Base-by-base conservation (phyloP, 208 protist genomes). In the Wallacemonas sp. region DNA sequence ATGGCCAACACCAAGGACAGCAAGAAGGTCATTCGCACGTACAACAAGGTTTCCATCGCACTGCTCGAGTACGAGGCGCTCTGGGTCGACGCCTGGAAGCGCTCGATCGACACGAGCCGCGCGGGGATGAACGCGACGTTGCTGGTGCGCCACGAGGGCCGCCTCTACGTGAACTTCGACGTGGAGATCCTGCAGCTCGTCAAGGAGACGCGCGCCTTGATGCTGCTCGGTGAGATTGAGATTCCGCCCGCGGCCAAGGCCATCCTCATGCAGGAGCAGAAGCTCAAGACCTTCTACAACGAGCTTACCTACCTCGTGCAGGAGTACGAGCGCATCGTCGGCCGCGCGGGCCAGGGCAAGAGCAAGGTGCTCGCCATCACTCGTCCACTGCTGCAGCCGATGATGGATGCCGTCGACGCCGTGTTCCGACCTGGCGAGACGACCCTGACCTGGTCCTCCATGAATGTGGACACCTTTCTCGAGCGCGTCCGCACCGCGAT, bases 101-200 rank as follows among this genome's bases (percentile, higher is more conserved):
- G 98, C 46, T 95, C 86, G 2, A 96, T 98, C 67, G 96, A 97
- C 61, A 87, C 85, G 26, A 95, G 95, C 70, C 96, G 96, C 67
- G 79, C 81, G 3, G 95, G 94, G n/a, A 87, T 99, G 52, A 93
- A 98, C 64, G 96, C 97, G 28, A 98, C 97, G 20, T 82, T 99
- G 65, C 77, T 99, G 5, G 92, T 99, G 18, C 89, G 94, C 28
- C 92, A 95, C 67, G 87, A 98, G 45, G 93, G 90, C n/a, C 84
- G 92, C 29, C 84, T 99, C 4, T 98, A 92, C 79, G 98, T 99
- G 39, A 99, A 99, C 93, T 99, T 99, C 77, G 97, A 99, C 82
- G 82, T 81, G 42, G 92, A 97, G 61, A 96, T 99, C 32, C 81
- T 98, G 42, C 93, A 98, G 82, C 88, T 99, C n/a, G 98, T 99